Evolutionary conservation across 805 yeast genomes (phyloP), one percentile per base, ranked within the genome.

Genomic region (Yarrowia sp.): DNA sequence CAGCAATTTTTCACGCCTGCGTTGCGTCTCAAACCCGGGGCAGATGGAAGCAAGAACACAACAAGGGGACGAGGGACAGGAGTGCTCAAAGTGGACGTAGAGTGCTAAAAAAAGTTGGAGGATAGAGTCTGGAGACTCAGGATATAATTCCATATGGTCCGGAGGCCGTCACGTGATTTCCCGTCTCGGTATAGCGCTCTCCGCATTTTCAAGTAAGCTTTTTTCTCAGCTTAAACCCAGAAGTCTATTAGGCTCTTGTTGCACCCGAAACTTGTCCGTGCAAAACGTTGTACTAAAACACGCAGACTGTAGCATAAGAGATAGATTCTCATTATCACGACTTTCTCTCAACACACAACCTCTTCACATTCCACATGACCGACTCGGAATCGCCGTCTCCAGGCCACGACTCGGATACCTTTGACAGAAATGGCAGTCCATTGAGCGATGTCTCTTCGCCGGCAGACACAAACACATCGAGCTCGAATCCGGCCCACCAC

Each of bases 1-100:
- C 58, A 54, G 61, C 61, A 54, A 54, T 54, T 54, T 54, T 54
- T 54, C 61, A 54, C 61, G 61, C 61, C 61, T 54, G 44, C 33
- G 43, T 52, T 35, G 59, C 59, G 35, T 26, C 46, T 35, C 44
- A 54, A 54, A 54, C 58, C 58, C 58, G 58, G 58, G 58, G 61
- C 35, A 38, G 61, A 54, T 54, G 61, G 61, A 54, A 51, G 59
- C 59, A 51, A 51, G 40, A 24, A 19, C 4, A 22, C 17, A 16
- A 28, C 7, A 4, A n/a, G 33, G 30, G 24, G 33, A 17, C 4
- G 36, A 5, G 22, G 6, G 12, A 3, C 8, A 1, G 12, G 11
- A 22, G 21, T n/a, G 16, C 44, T n/a, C 3, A 35, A 17, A 35
- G 32, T 16, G 43, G 43, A 4, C n/a, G 11, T 16, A 46, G 17